A percentile compares a stretch with the other conserved stretches of the same genome.
Evolutionary conservation across 2,329 filamentous ascomycete species (phyloP).

Genomic region (Neopestalotiopsis clavispora): DNA sequence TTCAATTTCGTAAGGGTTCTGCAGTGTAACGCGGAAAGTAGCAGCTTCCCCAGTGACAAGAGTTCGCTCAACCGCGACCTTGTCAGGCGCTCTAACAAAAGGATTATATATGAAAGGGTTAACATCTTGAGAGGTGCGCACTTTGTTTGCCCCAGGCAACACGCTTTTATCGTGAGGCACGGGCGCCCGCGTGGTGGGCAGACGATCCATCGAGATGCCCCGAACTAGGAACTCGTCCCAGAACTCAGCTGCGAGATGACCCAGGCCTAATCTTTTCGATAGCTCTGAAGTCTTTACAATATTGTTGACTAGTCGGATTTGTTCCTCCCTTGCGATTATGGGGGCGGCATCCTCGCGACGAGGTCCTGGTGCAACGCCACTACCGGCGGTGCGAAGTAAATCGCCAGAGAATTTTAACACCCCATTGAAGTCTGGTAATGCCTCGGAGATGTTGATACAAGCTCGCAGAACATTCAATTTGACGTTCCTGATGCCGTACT

Average conservation of each 20-base stretch:
- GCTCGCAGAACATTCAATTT: conserved; percentile 87
- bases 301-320: conserved; percentile 81
- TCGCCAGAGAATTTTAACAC: conserved; percentile 89
- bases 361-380: conserved; percentile 75
- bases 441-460: conserved; percentile 94
- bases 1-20: conserved; percentile 94
- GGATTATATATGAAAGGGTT: conserved; percentile 97
- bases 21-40: conserved; percentile 80
- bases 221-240: conserved; percentile 97
- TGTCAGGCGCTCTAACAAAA: conserved; percentile 73
- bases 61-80: conserved; percentile 66
- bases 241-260: conserved; percentile 78
- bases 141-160: conserved; percentile 54
- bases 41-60: conserved; percentile 81
- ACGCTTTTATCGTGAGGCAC: conserved; percentile 67
- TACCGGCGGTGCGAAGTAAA: conserved; percentile 80
- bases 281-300: conserved; percentile 83
- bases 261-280: conserved; percentile 75
- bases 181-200: conserved; percentile 63
- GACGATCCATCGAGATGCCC: conserved; percentile 71
- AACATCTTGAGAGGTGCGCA: conserved; percentile 61
- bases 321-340: conserved; percentile 78
- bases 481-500: conserved; percentile 78
- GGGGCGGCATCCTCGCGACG: conserved; percentile 73
- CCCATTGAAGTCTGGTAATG: conserved; percentile 87